phyloP scores from a whole-genome alignment of 2,329 filamentous ascomycete species.

The Diaporthe caulivora region DNA sequence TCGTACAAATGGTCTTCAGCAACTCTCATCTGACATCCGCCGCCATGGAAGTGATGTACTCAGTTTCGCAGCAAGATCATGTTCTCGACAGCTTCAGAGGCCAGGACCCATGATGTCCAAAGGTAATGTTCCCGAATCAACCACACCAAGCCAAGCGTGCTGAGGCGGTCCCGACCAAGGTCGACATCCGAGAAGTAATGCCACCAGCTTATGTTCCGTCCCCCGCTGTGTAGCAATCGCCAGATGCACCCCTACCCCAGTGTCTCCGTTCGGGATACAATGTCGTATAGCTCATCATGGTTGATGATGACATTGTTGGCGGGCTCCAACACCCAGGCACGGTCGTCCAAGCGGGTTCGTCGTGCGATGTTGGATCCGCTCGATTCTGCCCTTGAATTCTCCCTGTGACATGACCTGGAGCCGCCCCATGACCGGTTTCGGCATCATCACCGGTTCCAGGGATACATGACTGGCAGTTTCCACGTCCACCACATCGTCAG shows the following conservation, averaged over 20 bases:
- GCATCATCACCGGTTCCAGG: too few relatives aligned
- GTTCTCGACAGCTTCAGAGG: not conserved
- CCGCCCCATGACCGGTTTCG: too few relatives aligned
- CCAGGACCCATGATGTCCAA: not conserved
- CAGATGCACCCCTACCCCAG: not conserved
- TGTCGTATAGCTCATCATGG: not conserved
- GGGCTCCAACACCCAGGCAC: not conserved
- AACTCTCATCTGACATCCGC: not conserved
- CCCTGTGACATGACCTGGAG: not conserved
- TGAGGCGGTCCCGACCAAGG: not conserved
- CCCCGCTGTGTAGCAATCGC: not conserved
- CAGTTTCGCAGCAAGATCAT: not conserved
- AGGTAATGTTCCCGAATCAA: not conserved
- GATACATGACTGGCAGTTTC: too few relatives aligned
- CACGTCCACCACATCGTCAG: too few relatives aligned
- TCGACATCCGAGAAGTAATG: not conserved
- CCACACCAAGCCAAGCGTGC: not conserved
- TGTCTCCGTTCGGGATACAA: not conserved
- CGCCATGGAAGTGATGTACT: not conserved
- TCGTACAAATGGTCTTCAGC: not conserved
- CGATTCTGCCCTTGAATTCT: not conserved
- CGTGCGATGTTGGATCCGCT: not conserved
- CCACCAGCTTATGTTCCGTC: not conserved
- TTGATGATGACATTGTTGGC: not conserved
- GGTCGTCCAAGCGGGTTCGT: not conserved